phyloP scores from a whole-genome alignment of 2,329 filamentous ascomycete species.

The Ceratocystis harringtonii region DNA sequence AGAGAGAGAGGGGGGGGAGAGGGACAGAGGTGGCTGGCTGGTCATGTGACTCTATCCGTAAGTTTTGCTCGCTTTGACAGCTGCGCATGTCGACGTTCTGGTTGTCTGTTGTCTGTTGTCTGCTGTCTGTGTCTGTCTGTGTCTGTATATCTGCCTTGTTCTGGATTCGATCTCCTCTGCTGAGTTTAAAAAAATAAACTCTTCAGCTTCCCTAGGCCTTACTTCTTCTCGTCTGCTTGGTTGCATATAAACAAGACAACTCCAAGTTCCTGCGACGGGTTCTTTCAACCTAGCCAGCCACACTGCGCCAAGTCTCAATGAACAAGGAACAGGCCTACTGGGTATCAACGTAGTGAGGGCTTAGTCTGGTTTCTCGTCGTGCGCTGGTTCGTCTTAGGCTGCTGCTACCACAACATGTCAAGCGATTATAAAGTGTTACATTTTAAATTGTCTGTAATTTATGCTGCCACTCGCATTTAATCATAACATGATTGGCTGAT shows the following conservation, averaged over 20 bases:
- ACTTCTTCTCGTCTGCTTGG: too few species aligned
- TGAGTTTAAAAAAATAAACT: too few species aligned
- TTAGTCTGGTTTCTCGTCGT: neutral
- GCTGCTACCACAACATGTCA: neutral
- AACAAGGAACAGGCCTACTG: too few species aligned
- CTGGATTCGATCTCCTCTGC: too few species aligned
- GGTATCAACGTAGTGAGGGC: too few species aligned
- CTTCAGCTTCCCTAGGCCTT: too few species aligned
- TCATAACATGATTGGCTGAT: neutral
- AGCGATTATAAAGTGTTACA: neutral
- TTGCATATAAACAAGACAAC: too few species aligned
- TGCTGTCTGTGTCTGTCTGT: neutral
- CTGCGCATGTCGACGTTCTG: neutral
- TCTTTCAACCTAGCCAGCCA: too few species aligned
- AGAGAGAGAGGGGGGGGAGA: neutral
- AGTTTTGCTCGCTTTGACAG: too few species aligned
- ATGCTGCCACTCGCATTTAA: neutral
- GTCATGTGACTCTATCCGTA: neutral
- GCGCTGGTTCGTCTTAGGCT: neutral
- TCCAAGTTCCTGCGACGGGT: too few species aligned
- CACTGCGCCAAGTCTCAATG: too few species aligned
- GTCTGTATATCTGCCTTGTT: too few species aligned
- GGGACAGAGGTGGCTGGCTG: neutral
- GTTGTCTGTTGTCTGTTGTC: neutral
- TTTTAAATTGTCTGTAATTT: neutral